phyloP scores from a whole-genome alignment of 495 filamentous ascomycete species.

The Penicillium lividum region DNA sequence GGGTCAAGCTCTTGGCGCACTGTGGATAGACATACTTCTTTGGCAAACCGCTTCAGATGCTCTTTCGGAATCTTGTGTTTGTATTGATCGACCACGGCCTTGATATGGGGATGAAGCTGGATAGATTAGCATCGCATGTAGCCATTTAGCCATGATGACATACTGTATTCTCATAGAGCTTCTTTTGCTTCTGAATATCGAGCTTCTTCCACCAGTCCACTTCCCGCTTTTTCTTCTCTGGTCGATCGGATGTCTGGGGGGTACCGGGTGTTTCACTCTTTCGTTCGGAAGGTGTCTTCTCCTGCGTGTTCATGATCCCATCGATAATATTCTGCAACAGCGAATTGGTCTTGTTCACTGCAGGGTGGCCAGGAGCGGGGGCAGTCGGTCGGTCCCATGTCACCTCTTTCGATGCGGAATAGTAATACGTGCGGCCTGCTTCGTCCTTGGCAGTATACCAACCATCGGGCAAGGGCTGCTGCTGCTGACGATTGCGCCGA shows the following conservation, averaged over 20 bases:
- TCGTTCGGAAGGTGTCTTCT: constrained; percentile 62
- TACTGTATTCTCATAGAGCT: constrained; percentile 89
- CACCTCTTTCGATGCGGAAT: constrained; percentile 69
- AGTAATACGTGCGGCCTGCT: constrained; percentile 73
- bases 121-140: constrained; percentile 8
- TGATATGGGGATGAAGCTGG: constrained; percentile 80
- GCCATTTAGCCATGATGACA: constrained; percentile 24
- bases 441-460: constrained; percentile 76
- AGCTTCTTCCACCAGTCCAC: constrained; percentile 79
- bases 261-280: constrained; percentile 52
- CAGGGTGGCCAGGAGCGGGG: constrained; percentile 62
- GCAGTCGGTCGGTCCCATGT: constrained; percentile 76
- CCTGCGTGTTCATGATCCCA: constrained; percentile 70
- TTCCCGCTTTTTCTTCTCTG: constrained; percentile 59
- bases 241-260: constrained; percentile 53
- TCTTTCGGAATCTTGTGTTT: constrained; percentile 81
- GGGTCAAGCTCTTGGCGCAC: too few species aligned
- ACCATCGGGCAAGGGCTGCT: constrained; percentile 61
- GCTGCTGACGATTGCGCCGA: constrained; percentile 29
- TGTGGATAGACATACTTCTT: constrained; percentile 58
- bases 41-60: constrained; percentile 82
- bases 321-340: constrained; percentile 83
- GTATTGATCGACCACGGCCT: constrained; percentile 82
- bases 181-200: constrained; percentile 84
- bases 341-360: constrained; percentile 67